Base-by-base conservation (phyloP, 176 grass and related monocot species). In the Zea luxurians region DNA sequence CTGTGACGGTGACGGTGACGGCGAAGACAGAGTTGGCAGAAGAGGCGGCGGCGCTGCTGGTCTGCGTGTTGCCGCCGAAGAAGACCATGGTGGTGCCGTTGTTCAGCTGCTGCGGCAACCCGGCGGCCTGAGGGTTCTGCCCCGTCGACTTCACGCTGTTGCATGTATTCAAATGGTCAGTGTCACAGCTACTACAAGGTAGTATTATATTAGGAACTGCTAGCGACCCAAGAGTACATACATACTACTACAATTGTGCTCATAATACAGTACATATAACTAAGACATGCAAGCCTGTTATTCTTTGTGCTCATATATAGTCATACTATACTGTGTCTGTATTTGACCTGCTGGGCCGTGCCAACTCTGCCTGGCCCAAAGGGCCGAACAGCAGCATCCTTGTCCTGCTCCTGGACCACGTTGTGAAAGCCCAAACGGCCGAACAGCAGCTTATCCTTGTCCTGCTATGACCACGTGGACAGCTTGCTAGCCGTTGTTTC, bases 41-140 rank as follows among this genome's bases (percentile, higher is more conserved):
- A 0, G 41, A 17, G 3, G n/a, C 5, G 17, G 74, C 17, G 43
- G 77, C 13, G 52, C 10, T 44, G 67, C 82, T 49, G 6, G 43
- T 2, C 66, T 68, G 64, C 2, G 20, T 13, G 34, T 59, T 13
- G 57, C 62, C 68, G 72, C 86, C 74, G 58, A 78, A 65, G 75
- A 76, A 86, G 60, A 82, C 82, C 89, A 92, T 88, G 64, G 76
- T 84, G 18, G 82, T 88, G 35, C 82, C 69, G 82, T 83, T 92
- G 6, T 58, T 69, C 12, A 37, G 11, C 68, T 71, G 68, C 45
- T 66, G 68, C 54, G 86, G 86, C 1, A 76, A 27, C 21, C 85
- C 80, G 67, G 79, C 83, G 12, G 79, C 78, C 68, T 79, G 74
- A 4, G 86, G 74, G 63, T 88, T 88, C 37, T 61, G 74, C 20